Evolutionary conservation across 2,329 filamentous ascomycete species (phyloP).

Genomic region (Drechmeria coniospora): DNA sequence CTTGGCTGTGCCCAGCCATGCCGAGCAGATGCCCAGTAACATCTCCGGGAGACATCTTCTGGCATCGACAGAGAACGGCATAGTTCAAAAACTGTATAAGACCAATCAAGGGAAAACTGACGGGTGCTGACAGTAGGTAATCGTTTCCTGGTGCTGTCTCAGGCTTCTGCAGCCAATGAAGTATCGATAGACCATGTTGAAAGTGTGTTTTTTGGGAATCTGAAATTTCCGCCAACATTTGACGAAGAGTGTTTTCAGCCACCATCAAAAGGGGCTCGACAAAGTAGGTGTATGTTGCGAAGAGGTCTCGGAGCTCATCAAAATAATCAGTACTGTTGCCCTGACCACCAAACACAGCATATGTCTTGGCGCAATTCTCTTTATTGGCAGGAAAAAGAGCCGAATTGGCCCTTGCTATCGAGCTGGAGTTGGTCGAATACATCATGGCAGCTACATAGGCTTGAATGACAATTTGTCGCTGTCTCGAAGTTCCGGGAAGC

Average conservation of each 20-base stretch:
- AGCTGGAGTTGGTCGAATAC: too few species aligned
- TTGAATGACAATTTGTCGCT: too few species aligned
- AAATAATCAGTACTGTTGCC: constrained; percentile 99
- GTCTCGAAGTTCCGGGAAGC: too few species aligned
- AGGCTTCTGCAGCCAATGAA: constrained; percentile 79
- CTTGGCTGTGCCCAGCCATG: constrained; percentile 91
- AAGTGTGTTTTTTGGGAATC: constrained; percentile 91
- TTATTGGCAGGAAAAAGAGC: too few species aligned
- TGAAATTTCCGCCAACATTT: constrained; percentile 66
- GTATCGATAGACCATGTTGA: constrained; percentile 87
- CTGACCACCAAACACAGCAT: constrained; percentile 91
- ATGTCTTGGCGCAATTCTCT: too few species aligned
- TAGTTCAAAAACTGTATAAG: constrained; percentile 94
- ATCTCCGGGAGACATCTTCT: constrained; percentile 79
- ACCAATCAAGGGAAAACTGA: constrained; percentile 92
- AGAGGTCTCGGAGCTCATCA: constrained; percentile 85
- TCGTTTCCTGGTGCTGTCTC: constrained; percentile 87
- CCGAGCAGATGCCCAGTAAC: constrained; percentile 73
- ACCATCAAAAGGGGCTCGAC: constrained; percentile 69
- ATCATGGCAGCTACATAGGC: too few species aligned
- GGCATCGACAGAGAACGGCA: constrained; percentile 78
- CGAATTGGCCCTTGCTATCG: too few species aligned
- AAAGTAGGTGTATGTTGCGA: constrained; percentile 81
- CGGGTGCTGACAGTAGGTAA: constrained; percentile 85
- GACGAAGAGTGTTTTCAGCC: constrained; percentile 80